Evolutionary conservation across 768 basidiomycete species (phyloP).

Genomic region (Austroboletus eburneus): DNA sequence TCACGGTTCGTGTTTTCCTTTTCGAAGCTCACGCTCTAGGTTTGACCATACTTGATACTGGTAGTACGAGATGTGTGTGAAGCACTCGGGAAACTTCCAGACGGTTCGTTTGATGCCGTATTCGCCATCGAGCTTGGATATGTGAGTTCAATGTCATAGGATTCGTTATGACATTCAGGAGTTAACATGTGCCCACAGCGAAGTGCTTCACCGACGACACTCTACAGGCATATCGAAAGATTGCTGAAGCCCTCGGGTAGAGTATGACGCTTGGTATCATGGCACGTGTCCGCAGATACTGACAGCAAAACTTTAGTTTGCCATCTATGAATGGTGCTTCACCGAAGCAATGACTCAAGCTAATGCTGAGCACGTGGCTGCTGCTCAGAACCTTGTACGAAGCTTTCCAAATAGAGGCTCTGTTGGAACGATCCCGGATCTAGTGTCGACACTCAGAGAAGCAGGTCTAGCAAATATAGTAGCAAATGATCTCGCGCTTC

Average conservation of each 20-base stretch:
- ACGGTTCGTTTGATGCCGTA: conserved; percentile 7
- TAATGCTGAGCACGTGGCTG: not conserved
- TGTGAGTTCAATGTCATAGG: not conserved
- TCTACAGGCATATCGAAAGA: conserved; percentile 3
- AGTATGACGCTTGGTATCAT: not conserved
- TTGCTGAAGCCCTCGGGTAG: conserved; percentile 6
- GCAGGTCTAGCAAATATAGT: conserved; percentile 1
- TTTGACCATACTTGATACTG: not conserved
- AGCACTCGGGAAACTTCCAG: conserved; percentile 2
- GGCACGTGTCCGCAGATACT: not conserved
- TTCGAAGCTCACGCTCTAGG: not conserved
- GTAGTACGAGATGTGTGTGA: conserved; percentile 1
- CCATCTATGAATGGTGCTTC: conserved; percentile 7
- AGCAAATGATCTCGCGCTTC: not conserved
- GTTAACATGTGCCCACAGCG: not conserved
- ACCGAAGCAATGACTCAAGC: not conserved
- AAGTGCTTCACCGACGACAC: not conserved
- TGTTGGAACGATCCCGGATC: not conserved
- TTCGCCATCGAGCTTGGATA: conserved; percentile 9
- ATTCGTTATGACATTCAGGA: not conserved
- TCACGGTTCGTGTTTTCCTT: not conserved
- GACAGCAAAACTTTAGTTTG: not conserved
- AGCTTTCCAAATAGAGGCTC: not conserved
- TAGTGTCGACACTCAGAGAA: not conserved
- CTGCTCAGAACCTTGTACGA: not conserved